Base-by-base conservation (phyloP, 805 yeast species). In the Barnettozyma siamensis region DNA sequence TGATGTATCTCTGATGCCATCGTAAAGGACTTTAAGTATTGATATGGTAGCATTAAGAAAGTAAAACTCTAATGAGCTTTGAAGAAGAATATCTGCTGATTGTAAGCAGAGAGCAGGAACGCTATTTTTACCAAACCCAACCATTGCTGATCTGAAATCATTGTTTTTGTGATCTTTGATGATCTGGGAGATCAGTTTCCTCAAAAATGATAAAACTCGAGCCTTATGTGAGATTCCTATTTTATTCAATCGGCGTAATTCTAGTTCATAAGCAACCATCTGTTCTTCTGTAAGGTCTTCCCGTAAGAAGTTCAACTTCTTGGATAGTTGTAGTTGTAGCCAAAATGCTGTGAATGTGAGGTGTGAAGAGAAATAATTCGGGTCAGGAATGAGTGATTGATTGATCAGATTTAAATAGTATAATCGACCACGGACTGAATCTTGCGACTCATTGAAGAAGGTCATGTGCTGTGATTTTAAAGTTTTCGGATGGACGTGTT, bases 41-140 rank as follows among this genome's bases (percentile, higher is more conserved):
- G 19, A 15, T 5, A 47, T 7, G 0, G 58, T 42, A 2, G 59
- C 58, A 7, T 49, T 38, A 16, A 49, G 26, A 33, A 34, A 49
- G 16, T 37, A 55, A 5, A 45, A 40, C 18, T 40, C 41, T 4
- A 54, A 21, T 3, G 34, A 31, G 1, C 15, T 30, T 12, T 47
- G 35, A 1, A 43, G 21, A 19, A 50, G 18, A 2, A 46, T 24
- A 38, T 55, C 58, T 10, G 39, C 18, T 12, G 38, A 31, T 21
- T 52, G 58, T 7, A 55, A 41, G 10, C 44, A 37, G 3, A 47
- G 21, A 1, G 55, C 43, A 12, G 55, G 49, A 3, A 43, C 29
- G 8, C 47, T 31, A 24, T 44, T 36, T 1, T 33, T 28, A 2
- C 32, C 21, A 33, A 37, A 51, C 12, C 18, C 27, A 5, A 5